A percentile compares a stretch with the other conserved stretches of the same genome.
Conservation (phyloP, 177 flowering plant genomes). For the Tripterygium wilfordii region DNA sequence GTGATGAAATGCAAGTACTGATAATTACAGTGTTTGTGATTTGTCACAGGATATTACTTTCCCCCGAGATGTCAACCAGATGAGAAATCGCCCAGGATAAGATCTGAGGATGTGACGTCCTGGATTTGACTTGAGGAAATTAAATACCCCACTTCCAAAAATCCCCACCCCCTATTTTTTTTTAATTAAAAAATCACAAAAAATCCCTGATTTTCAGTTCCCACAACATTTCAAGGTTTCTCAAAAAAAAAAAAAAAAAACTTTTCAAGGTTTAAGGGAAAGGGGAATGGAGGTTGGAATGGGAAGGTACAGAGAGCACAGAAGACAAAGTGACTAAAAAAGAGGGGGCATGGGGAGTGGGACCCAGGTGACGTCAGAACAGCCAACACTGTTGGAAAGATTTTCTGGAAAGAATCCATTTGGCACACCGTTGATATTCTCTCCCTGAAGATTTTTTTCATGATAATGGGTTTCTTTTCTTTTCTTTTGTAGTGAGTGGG, state of each 20-base stretch:
- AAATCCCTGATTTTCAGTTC: no score
- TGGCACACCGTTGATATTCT: slow-evolving; percentile 39
- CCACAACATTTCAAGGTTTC: no score
- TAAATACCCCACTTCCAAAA: not conserved
- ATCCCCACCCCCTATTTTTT: no score
- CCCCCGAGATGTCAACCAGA: slow-evolving; percentile 24
- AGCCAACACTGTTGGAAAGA: not conserved
- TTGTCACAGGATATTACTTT: slow-evolving; percentile 35
- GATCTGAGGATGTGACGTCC: slow-evolving; percentile 37
- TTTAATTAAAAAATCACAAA: no score
- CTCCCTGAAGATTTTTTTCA: slow-evolving; percentile 26
- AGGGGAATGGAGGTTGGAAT: slow-evolving; percentile 1
- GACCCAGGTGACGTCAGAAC: slow-evolving; percentile 6
- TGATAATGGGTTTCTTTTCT: not conserved
- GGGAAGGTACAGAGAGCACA: no score
- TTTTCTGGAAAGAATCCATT: slow-evolving; percentile 19
- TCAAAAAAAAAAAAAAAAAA: not conserved
- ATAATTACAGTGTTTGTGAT: slow-evolving; percentile 10
- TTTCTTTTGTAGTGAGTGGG: no score
- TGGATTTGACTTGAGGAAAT: slow-evolving; percentile 19
- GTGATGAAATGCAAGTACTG: no score
- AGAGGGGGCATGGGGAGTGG: slow-evolving; percentile 1
- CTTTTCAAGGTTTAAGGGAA: not conserved
- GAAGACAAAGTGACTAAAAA: no score
- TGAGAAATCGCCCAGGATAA: slow-evolving; percentile 21